phyloP scores from a whole-genome alignment of 305 asterid genomes.

The Fraxinus nigra region DNA sequence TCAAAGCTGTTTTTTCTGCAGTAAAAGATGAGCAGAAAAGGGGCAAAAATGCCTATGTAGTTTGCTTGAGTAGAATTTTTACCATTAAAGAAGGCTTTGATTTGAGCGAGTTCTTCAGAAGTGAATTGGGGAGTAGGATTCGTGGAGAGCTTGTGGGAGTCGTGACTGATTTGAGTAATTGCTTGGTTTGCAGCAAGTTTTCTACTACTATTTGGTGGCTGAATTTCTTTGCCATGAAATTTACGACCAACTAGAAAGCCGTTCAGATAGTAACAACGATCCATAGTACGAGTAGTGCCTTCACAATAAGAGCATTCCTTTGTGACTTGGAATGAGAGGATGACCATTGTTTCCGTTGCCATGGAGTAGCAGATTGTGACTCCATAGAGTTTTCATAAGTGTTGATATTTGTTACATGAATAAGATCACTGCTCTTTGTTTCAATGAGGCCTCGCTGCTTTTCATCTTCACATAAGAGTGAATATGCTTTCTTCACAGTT shows the following conservation, averaged over 20 bases:
- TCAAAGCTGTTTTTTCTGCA: background rate
- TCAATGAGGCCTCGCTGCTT: background rate
- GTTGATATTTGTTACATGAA: background rate
- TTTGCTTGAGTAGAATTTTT: background rate
- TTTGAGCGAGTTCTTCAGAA: background rate
- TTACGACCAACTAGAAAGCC: background rate
- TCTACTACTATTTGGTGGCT: background rate
- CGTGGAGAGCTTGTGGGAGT: background rate
- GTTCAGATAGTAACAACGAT: background rate
- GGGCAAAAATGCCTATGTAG: background rate
- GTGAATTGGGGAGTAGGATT: background rate
- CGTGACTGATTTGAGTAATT: background rate
- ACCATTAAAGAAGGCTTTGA: background rate
- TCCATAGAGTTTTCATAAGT: background rate
- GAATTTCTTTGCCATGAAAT: background rate
- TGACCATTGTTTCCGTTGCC: background rate
- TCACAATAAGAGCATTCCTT: background rate
- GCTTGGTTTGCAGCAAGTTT: background rate
- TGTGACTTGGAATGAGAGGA: background rate
- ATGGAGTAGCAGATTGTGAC: accelerated
- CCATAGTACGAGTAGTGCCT: background rate
- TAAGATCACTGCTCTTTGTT: background rate
- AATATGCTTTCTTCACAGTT: background rate
- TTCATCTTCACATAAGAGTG: background rate
- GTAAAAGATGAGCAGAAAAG: background rate